Base-by-base conservation (phyloP, 23 red algal species). In the Gracilaria domingensis region DNA sequence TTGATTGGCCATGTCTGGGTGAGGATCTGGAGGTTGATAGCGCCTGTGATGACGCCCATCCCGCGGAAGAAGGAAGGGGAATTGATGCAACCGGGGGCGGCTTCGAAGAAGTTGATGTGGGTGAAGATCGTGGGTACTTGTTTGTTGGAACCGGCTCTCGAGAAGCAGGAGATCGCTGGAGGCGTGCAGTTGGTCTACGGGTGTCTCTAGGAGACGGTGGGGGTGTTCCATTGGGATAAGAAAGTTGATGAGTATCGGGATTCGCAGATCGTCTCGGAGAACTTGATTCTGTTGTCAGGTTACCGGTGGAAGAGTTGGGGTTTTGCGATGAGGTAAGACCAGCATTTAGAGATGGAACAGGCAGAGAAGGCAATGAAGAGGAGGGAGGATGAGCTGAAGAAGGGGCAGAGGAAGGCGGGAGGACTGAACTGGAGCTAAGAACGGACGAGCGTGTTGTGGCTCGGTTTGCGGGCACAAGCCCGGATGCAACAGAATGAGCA, bases 21-120 rank as follows among this genome's bases (percentile, higher is more conserved):
- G 85, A 69, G 11, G 75, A 78, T 24, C 74, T 32, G 23, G 87
- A 80, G 1, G 61, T 76, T 38, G 36, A 16, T 17, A 32, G 49
- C 24, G 66, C 24, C 33, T 62, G 73, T 0, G 87, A 76, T 23
- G 84, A 81, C 0, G 87, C 87, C 87, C 87, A 90, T 40, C 55
- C 87, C 16, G 75, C 73, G 23, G 57, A 66, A 50, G 87, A 90
- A n/a, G 87, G 87, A 38, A 90, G 73, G 12, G 71, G 76, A 80
- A 57, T 44, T 24, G 73, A 66, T 36, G 65, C 39, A 36, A 59
- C 21, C 2, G 79, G 37, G 13, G 20, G 64, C 21, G 72, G 72
- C 16, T 77, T 77, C 42, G 72, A 50, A 7, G 72, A 77, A 9
- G 72, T 50, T 16, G 72, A 77, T 30, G 72, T 14, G 8, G 23